Base-by-base conservation (phyloP, 192 early-diverging fungal genomes). In the Coemansia reversa region DNA sequence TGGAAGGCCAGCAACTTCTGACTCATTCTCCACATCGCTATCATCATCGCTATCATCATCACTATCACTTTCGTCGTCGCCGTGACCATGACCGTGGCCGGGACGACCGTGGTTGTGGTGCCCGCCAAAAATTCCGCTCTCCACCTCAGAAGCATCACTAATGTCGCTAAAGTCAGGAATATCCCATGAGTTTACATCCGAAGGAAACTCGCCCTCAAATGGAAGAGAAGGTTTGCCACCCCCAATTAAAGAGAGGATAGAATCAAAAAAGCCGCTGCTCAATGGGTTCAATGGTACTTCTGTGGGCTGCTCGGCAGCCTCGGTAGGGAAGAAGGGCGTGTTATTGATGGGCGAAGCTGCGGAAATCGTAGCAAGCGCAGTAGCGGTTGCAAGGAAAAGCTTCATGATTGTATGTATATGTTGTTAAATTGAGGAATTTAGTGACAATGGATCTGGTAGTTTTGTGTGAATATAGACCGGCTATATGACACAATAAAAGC, bases 401-500 rank as follows among this genome's bases (percentile, higher is more conserved):
- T 65, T 65, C 63, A 65, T 65, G 20, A n/a, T 65, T 29, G 47
- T 16, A 24, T 5, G 32, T 54, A 25, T 33, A 58, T 32, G 35
- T 42, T 23, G 45, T 16, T 27, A 22, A 9, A 35, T 23, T 6
- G 49, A 9, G 22, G 22, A 7, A 7, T 32, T 32, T 32, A 7
- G 30, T 32, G 30, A 32, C 30, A 32, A 32, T 32, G 30, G 30
- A 32, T 32, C 30, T 32, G 30, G 30, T n/a, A n/a, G n/a, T n/a
- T n/a, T n/a, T n/a, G n/a, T n/a, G n/a, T n/a, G n/a, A n/a, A n/a
- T n/a, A n/a, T 32, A 32, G 72, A 58, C 72, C 72, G 58, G 72
- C 72, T 73, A 63, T 66, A 73, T 35, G 33, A n/a, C 16, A 51
- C 23, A 58, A 28, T 23, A 39, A 11, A 49, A 51, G 7, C 30